Conservation (phyloP, 768 basidiomycete genomes). For the Termitomyces sp. region DNA sequence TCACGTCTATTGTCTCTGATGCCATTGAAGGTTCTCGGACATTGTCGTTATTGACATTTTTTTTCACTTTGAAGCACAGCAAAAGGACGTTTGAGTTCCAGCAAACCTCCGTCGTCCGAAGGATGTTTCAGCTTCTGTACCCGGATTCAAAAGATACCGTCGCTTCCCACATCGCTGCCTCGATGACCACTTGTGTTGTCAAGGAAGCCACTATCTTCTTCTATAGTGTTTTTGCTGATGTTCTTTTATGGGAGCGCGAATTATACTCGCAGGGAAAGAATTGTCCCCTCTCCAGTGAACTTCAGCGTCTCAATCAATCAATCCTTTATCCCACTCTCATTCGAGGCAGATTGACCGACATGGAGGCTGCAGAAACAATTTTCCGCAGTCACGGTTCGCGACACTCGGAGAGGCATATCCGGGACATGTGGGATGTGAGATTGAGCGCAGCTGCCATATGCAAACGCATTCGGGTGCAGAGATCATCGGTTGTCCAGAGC, state of each 20-base stretch:
- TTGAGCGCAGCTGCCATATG: conserved; percentile 2
- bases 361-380: neutral
- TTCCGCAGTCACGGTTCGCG: neutral
- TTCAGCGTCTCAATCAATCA: neutral
- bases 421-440: conserved; percentile 5
- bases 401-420: neutral
- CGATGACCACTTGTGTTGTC: neutral
- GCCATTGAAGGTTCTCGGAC: neutral
- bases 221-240: conserved; percentile 2
- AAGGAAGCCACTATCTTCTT: conserved; percentile 1
- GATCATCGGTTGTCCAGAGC: neutral
- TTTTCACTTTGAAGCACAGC: conserved; percentile 1
- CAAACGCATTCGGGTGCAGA: conserved; percentile 1
- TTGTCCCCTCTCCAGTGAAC: neutral
- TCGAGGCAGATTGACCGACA: neutral
- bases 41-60: neutral
- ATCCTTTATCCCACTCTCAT: conserved; percentile 1
- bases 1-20: neutral
- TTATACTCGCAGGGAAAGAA: neutral
- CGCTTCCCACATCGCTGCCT: neutral
- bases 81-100: neutral
- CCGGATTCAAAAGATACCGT: neutral
- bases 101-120: neutral
- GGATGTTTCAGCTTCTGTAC: neutral
- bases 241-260: neutral